Base-by-base conservation (phyloP, 208 protist genomes). In the Acanthamoeba divionensis region DNA sequence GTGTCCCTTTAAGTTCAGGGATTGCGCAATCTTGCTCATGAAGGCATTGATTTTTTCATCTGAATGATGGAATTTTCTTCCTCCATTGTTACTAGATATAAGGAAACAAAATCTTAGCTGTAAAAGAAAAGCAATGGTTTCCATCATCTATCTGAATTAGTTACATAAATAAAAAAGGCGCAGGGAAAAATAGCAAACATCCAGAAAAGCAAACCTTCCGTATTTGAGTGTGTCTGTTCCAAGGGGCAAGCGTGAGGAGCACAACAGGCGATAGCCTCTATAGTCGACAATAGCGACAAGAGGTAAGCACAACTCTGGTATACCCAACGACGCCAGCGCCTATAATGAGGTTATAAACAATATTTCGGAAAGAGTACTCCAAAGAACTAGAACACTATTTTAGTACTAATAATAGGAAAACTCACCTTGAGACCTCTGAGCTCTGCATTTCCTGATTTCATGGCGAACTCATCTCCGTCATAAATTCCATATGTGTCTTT, bases 261-360 rank as follows among this genome's bases (percentile, higher is more conserved):
- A 75, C n/a, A 91, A 26, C 10, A 91, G 31, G 44, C 90, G 90
- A 65, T 75, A 90, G 50, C 90, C 90, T 7, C 63, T 12, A 47
- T 87, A 91, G 67, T 91, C 90, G 44, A 91, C 60, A 6, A 90
- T 65, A 24, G 63, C 38, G 63, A 89, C 86, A 13, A 91, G 41
- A 13, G 73, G 73, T 47, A 83, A 83, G 50, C 73, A 83, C 2
- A 83, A 29, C 24, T 83, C 48, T 10, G 73, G 24, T 1, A 83
- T 9, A 36, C 73, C 73, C 9, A 83, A 31, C 21, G 73, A 10
- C 18, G 73, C 55, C 24, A 83, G 13, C 15, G 73, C 73, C 73
- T 80, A 29, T 26, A 57, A 26, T 3, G 15, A 26, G 0, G 12
- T 29, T 18, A 41, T 5, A 41, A 41, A 41, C 1, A 41, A 41